Conservation (phyloP, 352 stramenopile species). For the Pythium phragmiticola region DNA sequence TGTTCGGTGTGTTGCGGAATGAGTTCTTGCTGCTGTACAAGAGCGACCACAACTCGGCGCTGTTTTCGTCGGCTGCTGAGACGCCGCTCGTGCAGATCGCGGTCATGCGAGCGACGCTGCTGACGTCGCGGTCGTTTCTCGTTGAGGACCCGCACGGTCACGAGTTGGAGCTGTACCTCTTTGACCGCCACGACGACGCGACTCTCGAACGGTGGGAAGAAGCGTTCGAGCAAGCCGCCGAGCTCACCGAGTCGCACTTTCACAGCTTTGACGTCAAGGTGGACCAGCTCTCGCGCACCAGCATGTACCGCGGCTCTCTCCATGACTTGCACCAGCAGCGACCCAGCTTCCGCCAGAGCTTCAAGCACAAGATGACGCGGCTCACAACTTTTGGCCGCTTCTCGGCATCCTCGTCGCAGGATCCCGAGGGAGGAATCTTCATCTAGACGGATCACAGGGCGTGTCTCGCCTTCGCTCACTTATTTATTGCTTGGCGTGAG, state of each 20-base stretch:
- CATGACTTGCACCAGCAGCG: slow-evolving; percentile 40
- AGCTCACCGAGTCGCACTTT: slow-evolving; percentile 64
- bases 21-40: slow-evolving; percentile 48
- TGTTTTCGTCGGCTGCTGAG: slow-evolving; percentile 18
- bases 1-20: slow-evolving; percentile 42
- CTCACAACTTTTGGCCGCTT: slow-evolving; percentile 31
- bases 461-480: background rate
- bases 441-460: slow-evolving; percentile 2
- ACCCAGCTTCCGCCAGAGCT: slow-evolving; percentile 31
- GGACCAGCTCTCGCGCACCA: slow-evolving; percentile 54
- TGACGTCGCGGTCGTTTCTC: slow-evolving; percentile 32
- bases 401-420: slow-evolving; percentile 1
- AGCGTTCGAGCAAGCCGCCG: slow-evolving; percentile 52
- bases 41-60: slow-evolving; percentile 25
- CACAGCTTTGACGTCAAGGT: slow-evolving; percentile 61
- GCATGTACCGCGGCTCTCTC: slow-evolving; percentile 52
- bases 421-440: slow-evolving; percentile 14
- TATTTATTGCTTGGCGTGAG: slow-evolving; percentile 22
- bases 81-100: slow-evolving; percentile 44
- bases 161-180: slow-evolving; percentile 45
- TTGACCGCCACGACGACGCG: slow-evolving; percentile 38
- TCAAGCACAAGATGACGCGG: slow-evolving; percentile 42
- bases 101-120: slow-evolving; percentile 25
- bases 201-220: slow-evolving; percentile 37
- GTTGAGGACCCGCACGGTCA: slow-evolving; percentile 38